Base-by-base conservation (phyloP, 2,329 filamentous ascomycete genomes). In the Ophiostoma triangulosporum region DNA sequence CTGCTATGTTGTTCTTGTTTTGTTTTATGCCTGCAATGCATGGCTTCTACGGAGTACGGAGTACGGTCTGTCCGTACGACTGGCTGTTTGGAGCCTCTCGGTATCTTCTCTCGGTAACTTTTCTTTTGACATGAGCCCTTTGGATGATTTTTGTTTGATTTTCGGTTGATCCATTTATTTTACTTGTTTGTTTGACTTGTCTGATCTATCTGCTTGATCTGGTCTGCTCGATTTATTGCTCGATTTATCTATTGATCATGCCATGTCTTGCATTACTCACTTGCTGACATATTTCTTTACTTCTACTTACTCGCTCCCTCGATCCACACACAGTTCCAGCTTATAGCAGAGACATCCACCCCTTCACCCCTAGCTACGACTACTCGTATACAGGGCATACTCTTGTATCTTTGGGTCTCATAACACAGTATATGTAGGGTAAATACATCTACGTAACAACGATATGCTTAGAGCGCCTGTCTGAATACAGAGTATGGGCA, bases 341-440 rank as follows among this genome's bases (percentile, higher is more conserved):
- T 24, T 38, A 51, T 38, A 51, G 20, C 20, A 52, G 31, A 48
- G 29, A 43, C 52, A 45, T n/a, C 27, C 26, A 50, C 45, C 36
- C 52, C 36, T 40, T 46, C 45, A 50, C 46, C 45, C 52, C 52
- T 50, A 54, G 43, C 43, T 52, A 24, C 20, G 20, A 20, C 7
- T 38, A 36, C 15, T 17, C 33, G n/a, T 12, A 9, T 40, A 40
- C 35, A 17, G 32, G 17, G 36, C 20, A 24, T 20, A 11, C 38
- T 43, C 38, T 24, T 43, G 38, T 43, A 43, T 11, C 20, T 40
- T 43, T 43, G 22, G 38, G 38, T 15, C 20, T 43, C 38, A 43
- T 20, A 14, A 43, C 17, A 43, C 9, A 22, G 38, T 17, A 11
- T 14, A 6, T 24, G 24, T 43, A 43, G 38, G 38, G 12, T 14